Base-by-base conservation (phyloP, 2,329 filamentous ascomycete species). In the Hypomyces rosellus region DNA sequence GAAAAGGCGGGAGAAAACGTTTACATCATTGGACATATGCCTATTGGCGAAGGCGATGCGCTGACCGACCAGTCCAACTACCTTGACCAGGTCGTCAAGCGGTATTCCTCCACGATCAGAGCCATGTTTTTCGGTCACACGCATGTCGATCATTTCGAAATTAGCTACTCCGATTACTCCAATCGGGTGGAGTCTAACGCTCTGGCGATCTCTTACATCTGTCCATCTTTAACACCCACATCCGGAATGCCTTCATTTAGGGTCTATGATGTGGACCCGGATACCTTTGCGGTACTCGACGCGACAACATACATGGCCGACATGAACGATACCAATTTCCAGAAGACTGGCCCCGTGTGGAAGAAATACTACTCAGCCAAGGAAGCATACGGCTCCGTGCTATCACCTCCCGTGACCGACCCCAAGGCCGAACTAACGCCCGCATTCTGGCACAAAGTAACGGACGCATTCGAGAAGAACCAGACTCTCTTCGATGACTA, bases 361-460 rank as follows among this genome's bases (percentile, higher is more conserved):
- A 66, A 63, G 6, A 73, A 73, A 46, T 76, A 77, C 61, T 82
- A 82, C 63, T 79, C 76, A 2, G 79, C 76, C 30, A 78, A 75
- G 58, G 73, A 74, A 46, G 65, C 69, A 5, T 82, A 82, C 57
- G 78, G 77, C 6, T 56, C 69, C 1, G 63, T 72, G 1, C 62
- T 77, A 13, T 59, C 53, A 25, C 72, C 75, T 38, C 69, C 74
- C 1, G 55, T 74, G 1, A 63, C 61, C 11, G 56, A 65, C 34
- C 40, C 63, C 3, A 63, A 62, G 8, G 67, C 68, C 4, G 63
- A 82, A 55, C 70, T 84, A 33, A 77, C 74, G 1, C 74, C 78
- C 0, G 73, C 73, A 1, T 82, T 82, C 62, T 83, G 80, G 79
- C 79, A 82, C 60, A 74, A 77, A 55, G 67, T 82, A 16, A 82